These are phyloP conservation scores for Cystofilobasidium capitatum DNA, from an alignment of 768 basidiomycete species.

Conservation along the genomic window DNA sequence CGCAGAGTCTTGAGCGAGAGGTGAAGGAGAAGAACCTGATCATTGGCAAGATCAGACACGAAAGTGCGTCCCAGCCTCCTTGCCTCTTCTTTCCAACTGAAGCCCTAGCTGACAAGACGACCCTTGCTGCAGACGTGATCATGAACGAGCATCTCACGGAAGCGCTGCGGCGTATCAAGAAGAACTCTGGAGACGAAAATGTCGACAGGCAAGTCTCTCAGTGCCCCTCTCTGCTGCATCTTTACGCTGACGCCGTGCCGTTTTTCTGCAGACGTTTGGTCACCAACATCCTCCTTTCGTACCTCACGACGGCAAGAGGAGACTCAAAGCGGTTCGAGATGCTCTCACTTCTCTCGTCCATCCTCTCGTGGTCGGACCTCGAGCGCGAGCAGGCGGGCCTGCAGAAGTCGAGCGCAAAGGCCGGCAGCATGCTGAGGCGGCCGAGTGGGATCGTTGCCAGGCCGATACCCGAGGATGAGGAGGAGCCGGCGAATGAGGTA, in stretches of 20 bases:
- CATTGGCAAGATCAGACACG: conserved; percentile 89
- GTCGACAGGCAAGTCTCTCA: conserved; percentile 54
- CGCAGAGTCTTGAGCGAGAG: conserved; percentile 71
- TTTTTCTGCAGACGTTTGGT: conserved; percentile 57
- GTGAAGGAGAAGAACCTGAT: conserved; percentile 91
- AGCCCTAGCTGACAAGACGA: not conserved
- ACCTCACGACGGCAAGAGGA: conserved; percentile 77
- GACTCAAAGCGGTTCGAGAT: conserved; percentile 97
- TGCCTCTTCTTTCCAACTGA: no score
- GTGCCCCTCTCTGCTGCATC: not conserved
- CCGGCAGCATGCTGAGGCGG: conserved; percentile 28
- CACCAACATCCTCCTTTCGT: conserved; percentile 83
- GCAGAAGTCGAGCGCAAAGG: conserved; percentile 44
- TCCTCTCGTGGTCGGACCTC: conserved; percentile 83
- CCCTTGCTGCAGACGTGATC: conserved; percentile 62
- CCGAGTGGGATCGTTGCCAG: conserved; percentile 18
- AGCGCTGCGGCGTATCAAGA: conserved; percentile 84
- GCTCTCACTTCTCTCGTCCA: conserved; percentile 73
- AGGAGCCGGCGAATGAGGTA: conserved; percentile 39
- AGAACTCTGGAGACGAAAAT: conserved; percentile 70
- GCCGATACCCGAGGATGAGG: conserved; percentile 31
- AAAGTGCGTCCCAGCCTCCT: conserved; percentile 50
- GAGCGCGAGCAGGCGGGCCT: conserved; percentile 88
- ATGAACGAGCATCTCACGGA: conserved; percentile 97
- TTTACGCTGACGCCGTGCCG: not conserved